Evolutionary conservation across 768 basidiomycete genomes (phyloP), one percentile per base, ranked within the genome.

Genomic region (Pseudohyphozyma bogoriensis): DNA sequence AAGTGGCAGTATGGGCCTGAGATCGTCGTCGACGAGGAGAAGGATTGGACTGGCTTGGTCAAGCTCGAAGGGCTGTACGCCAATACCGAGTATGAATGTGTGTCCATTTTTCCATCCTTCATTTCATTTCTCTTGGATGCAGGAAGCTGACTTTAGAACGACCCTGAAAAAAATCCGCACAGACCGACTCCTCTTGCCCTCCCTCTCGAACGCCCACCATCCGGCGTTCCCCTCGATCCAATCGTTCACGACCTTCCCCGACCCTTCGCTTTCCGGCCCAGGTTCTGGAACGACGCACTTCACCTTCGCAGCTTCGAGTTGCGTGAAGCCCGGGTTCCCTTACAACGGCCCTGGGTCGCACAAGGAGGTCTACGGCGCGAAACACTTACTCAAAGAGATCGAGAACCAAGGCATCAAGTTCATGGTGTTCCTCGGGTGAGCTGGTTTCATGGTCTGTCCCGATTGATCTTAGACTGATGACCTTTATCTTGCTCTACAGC

Each of bases 211-310:
- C 32, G 47, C 65, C 12, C 39, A 51, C 49, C 59, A 76, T 83
- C 36, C 77, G 78, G n/a, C 80, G 79, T 70, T 81, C 82, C 20
- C 54, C 67, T 18, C 67, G 68, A 8, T 83, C 10, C 78, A 85
- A 49, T 71, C 72, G 26, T 87, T 89, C 76, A 80, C 76, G 59
- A 89, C 86, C 11, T 85, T 84, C 73, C 85, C 86, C 4, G 86
- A 88, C 70, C 78, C 83, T 11, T 77, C 80, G 13, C 76, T 85
- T 26, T 69, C 77, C 11, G 72, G 42, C 2, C n/a, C n/a, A n/a
- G n/a, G n/a, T n/a, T n/a, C n/a, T n/a, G n/a, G n/a, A n/a, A 56
- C 29, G 63, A 71, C 71, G 3, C 79, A 79, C 69, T 86, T 85
- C 76, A 81, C 82, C 51, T 89, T 87, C 72, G 70, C 86, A 26